Percentiles rank a stretch among this genome's conserved stretches.
phyloP scores from a whole-genome alignment of 306 rosid species.

The Prinsepia uniflora region DNA sequence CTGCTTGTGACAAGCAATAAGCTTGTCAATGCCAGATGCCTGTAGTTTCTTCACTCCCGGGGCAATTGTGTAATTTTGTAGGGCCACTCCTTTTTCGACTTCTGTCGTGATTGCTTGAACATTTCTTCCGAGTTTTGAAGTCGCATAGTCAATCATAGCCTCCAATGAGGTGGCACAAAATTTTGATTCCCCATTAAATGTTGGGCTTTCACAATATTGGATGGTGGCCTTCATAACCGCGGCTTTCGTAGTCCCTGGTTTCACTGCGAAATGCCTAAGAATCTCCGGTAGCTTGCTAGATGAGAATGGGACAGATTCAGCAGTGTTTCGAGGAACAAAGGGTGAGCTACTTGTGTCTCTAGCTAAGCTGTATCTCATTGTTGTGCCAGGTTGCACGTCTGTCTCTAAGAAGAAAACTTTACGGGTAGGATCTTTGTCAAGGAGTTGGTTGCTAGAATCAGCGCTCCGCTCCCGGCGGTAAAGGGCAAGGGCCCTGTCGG shows the following conservation, averaged over 20 bases:
- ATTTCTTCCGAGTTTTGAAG: slow-evolving; percentile 50
- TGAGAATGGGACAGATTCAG: slow-evolving; percentile 48
- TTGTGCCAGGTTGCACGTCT: slow-evolving; percentile 32
- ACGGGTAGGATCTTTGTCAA: background rate
- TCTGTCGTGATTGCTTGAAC: slow-evolving; percentile 48
- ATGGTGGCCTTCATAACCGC: slow-evolving; percentile 36
- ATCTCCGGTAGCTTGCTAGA: slow-evolving; percentile 38
- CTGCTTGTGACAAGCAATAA: slow-evolving; percentile 68
- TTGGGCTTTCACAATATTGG: slow-evolving; percentile 38
- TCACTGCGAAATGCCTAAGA: slow-evolving; percentile 28
- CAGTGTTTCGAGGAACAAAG: slow-evolving; percentile 44
- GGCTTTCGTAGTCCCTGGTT: slow-evolving; percentile 40
- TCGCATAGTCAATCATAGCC: slow-evolving; percentile 60
- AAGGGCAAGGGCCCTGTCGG: no score
- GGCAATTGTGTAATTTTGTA: slow-evolving; percentile 36
- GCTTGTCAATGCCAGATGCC: slow-evolving; percentile 17
- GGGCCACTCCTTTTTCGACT: slow-evolving; percentile 29
- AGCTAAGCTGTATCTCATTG: slow-evolving; percentile 38
- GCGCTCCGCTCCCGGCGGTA: no score
- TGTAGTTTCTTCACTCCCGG: slow-evolving; percentile 29
- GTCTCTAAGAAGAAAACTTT: slow-evolving; percentile 59
- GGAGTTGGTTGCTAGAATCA: no score
- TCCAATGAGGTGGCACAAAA: slow-evolving; percentile 74
- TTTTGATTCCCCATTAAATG: slow-evolving; percentile 46
- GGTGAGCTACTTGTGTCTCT: slow-evolving; percentile 20